Evolutionary conservation across 768 basidiomycete species (phyloP).

Genomic region (Serendipita sp.): DNA sequence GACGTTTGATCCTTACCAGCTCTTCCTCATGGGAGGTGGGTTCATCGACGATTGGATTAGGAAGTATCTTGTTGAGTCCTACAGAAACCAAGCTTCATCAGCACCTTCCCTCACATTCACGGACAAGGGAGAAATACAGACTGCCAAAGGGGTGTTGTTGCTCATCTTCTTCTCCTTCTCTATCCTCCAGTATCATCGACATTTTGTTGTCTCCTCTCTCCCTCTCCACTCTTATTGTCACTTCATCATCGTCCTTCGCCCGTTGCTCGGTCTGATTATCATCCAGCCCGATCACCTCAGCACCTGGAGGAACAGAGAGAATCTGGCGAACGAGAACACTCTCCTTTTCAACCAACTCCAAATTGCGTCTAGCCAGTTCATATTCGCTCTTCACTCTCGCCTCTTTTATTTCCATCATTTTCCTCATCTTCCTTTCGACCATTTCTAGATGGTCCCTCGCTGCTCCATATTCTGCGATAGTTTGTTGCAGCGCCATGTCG

Average conservation of each 20-base stretch:
- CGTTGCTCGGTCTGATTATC: neutral
- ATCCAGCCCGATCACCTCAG: no score
- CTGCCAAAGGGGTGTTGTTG: no score
- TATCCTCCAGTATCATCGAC: no score
- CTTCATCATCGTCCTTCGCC: neutral
- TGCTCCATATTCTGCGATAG: constrained; percentile 1
- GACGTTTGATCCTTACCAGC: neutral
- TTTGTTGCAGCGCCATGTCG: neutral
- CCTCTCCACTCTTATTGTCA: neutral
- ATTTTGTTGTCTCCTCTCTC: no score
- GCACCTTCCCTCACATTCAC: no score
- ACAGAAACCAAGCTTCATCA: no score
- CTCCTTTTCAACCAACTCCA: neutral
- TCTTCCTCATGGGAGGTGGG: neutral
- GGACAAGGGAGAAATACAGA: no score
- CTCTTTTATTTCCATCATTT: constrained; percentile 3
- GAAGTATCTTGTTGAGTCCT: neutral
- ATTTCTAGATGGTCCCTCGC: neutral
- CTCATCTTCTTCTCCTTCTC: neutral
- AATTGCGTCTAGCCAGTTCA: neutral
- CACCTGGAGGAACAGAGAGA: neutral
- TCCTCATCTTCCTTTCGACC: neutral
- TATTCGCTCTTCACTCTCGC: neutral
- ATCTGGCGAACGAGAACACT: neutral
- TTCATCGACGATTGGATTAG: neutral